phyloP scores from a whole-genome alignment of 257 asterid genomes.

The Solanum paucissectum region DNA sequence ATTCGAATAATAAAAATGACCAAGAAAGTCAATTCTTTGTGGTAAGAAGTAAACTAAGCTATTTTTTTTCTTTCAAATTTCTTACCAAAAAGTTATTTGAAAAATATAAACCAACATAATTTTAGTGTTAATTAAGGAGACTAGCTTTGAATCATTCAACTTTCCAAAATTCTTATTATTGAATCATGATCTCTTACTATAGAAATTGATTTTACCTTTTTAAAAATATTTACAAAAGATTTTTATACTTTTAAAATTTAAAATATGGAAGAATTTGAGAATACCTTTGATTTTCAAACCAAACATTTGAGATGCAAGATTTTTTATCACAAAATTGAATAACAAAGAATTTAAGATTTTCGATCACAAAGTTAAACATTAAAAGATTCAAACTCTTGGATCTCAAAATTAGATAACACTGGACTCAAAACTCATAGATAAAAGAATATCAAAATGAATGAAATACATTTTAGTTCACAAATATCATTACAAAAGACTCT shows the following conservation, averaged over 20 bases:
- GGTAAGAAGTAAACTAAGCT: neutral
- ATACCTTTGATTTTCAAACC: neutral
- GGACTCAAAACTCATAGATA: accelerated
- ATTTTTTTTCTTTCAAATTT: neutral
- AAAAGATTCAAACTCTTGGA: neutral
- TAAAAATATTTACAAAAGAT: neutral
- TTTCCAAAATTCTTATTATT: neutral
- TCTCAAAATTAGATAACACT: too few relatives aligned
- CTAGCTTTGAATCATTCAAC: neutral
- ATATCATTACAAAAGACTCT: neutral
- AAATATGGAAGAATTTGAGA: neutral
- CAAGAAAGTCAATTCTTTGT: neutral
- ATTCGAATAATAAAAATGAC: neutral
- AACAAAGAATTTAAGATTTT: neutral
- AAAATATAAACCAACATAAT: neutral
- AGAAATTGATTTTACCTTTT: neutral
- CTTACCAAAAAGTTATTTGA: neutral
- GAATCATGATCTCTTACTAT: neutral
- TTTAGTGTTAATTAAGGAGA: neutral
- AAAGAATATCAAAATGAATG: neutral
- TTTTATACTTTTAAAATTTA: neutral
- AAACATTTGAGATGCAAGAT: neutral
- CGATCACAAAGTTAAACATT: neutral
- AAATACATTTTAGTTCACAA: neutral
- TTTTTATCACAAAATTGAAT: neutral